Base-by-base conservation (phyloP, 306 rosid genomes). In the Clitoria ternatea region DNA sequence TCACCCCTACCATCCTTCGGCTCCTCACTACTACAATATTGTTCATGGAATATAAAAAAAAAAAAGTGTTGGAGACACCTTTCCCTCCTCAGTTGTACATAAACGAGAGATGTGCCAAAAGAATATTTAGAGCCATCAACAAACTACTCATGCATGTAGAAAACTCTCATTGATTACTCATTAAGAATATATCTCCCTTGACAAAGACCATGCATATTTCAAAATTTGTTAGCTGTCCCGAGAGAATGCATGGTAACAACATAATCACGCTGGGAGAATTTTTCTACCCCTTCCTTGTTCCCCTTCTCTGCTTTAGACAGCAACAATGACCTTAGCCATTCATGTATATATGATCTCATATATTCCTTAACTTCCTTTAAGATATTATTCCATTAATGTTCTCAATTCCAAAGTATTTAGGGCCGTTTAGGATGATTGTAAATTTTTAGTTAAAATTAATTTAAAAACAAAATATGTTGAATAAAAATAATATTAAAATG, bases 101-200 rank as follows among this genome's bases (percentile, higher is more conserved):
- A 59, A 35, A 35, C 48, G 37, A 18, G 44, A 23, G 60, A 4
- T 2, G 3, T 1, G 4, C 1, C 10, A 61, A 36, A 6, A 36
- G 71, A 74, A 74, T 50, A 39, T 18, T 18, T 13, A 7, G n/a
- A 27, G 20, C 5, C n/a, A n/a, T n/a, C n/a, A n/a, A n/a, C n/a
- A n/a, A 5, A 14, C 11, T 61, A 54, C 11, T 35, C 27, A 5
- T 30, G 2, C 18, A 22, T 17, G 27, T 26, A n/a, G 4, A 15
- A 53, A 60, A 75, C 35, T 48, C 37, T 64, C 50, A 20, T 10
- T 7, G 13, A 47, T 9, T n/a, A n/a, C 30, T 27, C 30, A 27
- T 27, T 11, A 27, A 60, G 77, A 84, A 66, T 80, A 57, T 55
- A 29, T 69, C 48, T 26, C 57, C 53, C 72, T 40, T 59, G 72